Base-by-base conservation (phyloP, 495 filamentous ascomycete genomes). In the Aspergillus funiculosus region DNA sequence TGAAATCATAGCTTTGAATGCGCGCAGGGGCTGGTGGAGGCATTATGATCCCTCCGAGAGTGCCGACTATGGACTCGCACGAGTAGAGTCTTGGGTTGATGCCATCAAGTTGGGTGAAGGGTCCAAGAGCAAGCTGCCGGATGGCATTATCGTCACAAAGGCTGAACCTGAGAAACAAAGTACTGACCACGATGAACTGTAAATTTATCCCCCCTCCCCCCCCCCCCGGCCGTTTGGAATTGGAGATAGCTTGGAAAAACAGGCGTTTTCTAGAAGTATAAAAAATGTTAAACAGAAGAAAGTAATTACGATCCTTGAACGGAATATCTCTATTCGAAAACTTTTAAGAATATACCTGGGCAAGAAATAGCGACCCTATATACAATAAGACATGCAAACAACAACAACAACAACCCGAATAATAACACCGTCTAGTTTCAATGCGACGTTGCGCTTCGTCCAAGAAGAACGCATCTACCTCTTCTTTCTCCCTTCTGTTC, bases 1-100 rank as follows among this genome's bases (percentile, higher is more conserved):
- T 1, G 81, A 91, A 52, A 58, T 97, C 27, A 68, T 97, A 26
- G 89, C 88, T 7, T 56, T 94, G 27, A 96, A 95, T 63, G 86
- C 79, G 6, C 82, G 87, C 52, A 74, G 89, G 26, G 79, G 80
- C 17, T 97, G 92, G 94, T 94, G 81, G 76, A 80, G 85, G 49
- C 79, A 74, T 27, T 94, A 83, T 54, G 66, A 73, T 26, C 66
- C 70, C 4, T 65, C 58, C 11, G 76, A 81, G 17, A 57, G 57
- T 5, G 64, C 67, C 26, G 69, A 73, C 43, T 86, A 80, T 48
- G 72, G 70, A 8, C 58, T 75, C 22, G 72, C 72, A 24, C 73
- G 74, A 7, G 66, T 97, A 26, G 88, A 94, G 63, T 68, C 72
- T 41, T 97, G 89, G 89, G 75, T 97, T 50, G 92, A 98, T 61